Conservation (phyloP, 2,329 filamentous ascomycete species). For the Rhinocladiella similis region DNA sequence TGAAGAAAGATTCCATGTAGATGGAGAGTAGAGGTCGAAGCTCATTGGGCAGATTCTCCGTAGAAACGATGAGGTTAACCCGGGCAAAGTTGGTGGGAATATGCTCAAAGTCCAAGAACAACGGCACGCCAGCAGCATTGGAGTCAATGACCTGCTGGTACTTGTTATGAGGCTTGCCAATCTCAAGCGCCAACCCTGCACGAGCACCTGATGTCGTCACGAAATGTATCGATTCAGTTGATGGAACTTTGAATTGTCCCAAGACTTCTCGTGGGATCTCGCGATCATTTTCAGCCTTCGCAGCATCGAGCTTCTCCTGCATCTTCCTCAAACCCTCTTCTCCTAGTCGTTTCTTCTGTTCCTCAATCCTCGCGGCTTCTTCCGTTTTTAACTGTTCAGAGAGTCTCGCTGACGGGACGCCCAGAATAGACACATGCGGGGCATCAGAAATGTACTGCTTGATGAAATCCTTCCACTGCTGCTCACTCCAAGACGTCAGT, state of each 20-base stretch:
- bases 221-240: slow-evolving; percentile 90
- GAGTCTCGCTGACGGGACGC: slow-evolving; percentile 77
- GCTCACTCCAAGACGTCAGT: slow-evolving; percentile 76
- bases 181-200: slow-evolving; percentile 71
- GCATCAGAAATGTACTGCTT: slow-evolving; percentile 83
- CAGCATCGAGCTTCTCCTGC: slow-evolving; percentile 72
- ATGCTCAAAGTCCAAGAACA: slow-evolving; percentile 97
- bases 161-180: slow-evolving; percentile 66
- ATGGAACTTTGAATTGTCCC: slow-evolving; percentile 77
- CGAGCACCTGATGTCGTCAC: slow-evolving; percentile 84
- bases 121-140: slow-evolving; percentile 62
- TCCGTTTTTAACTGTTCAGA: slow-evolving; percentile 78
- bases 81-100: slow-evolving; percentile 92
- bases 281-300: slow-evolving; percentile 84
- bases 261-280: slow-evolving; percentile 82
- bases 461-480: slow-evolving; percentile 79
- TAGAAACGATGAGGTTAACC: slow-evolving; percentile 77
- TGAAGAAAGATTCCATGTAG: slow-evolving; percentile 92
- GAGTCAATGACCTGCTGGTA: slow-evolving; percentile 76
- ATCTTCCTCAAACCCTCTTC: slow-evolving; percentile 76
- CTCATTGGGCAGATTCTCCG: slow-evolving; percentile 72
- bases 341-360: slow-evolving; percentile 76
- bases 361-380: slow-evolving; percentile 75
- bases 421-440: slow-evolving; percentile 82
- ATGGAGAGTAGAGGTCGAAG: slow-evolving; percentile 81